Percentiles rank a stretch among this genome's conserved stretches.
These are phyloP conservation scores for Daldinia loculata DNA, from an alignment of 495 filamentous ascomycete species.

Conservation along the genomic window DNA sequence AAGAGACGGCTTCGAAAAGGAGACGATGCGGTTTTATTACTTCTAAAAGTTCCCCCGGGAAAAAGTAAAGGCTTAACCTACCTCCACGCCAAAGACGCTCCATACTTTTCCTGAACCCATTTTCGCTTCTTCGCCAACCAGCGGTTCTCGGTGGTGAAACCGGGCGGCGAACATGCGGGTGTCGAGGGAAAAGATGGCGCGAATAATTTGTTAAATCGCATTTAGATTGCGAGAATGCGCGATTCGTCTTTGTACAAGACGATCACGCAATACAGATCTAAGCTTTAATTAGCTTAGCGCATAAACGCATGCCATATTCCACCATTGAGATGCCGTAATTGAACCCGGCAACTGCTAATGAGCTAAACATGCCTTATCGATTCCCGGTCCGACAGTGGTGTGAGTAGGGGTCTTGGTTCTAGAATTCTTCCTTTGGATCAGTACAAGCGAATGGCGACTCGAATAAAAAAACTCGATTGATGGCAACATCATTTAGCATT, in stretches of 20 bases:
- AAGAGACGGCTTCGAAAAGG: slow-evolving; percentile 17
- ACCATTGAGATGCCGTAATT: slow-evolving; percentile 22
- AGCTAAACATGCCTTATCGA: slow-evolving; percentile 13
- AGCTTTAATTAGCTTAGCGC: slow-evolving; percentile 15
- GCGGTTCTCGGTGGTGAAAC: slow-evolving; percentile 41
- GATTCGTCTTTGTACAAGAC: slow-evolving; percentile 36
- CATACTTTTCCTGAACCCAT: slow-evolving; percentile 39
- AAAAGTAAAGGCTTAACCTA: slow-evolving; percentile 33
- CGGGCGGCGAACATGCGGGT: slow-evolving; percentile 36
- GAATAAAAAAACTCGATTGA: neutral
- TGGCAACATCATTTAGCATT: neutral
- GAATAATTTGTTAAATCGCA: slow-evolving; percentile 28
- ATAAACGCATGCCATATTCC: slow-evolving; percentile 19
- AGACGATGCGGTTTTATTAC: slow-evolving; percentile 18
- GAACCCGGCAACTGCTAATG: slow-evolving; percentile 17
- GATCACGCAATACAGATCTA: slow-evolving; percentile 40
- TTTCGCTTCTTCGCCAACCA: slow-evolving; percentile 25
- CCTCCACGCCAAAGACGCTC: slow-evolving; percentile 39
- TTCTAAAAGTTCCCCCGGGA: neutral
- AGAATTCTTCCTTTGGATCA: neutral
- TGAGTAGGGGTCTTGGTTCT: slow-evolving; percentile 1
- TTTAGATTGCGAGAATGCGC: slow-evolving; percentile 26
- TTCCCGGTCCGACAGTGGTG: neutral
- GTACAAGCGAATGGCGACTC: neutral
- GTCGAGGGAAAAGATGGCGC: slow-evolving; percentile 34